Percentiles rank a stretch among this genome's conserved stretches.
Conservation (phyloP, 805 yeast species). For the Cyberlindnera suaveolens region DNA sequence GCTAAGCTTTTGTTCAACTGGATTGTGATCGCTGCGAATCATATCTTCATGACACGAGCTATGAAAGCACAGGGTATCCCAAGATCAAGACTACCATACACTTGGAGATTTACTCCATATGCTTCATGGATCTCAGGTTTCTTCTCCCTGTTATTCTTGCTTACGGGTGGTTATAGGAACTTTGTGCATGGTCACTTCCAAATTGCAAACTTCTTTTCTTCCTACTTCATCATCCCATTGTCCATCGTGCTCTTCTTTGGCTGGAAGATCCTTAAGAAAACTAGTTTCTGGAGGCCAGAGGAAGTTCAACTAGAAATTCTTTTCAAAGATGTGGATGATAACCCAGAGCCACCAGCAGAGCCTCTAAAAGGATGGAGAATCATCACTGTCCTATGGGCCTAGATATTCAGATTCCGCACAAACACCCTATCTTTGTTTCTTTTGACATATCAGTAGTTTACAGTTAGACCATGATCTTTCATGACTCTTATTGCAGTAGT, state of each 20-base stretch:
- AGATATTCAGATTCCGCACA: not conserved
- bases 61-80: constrained; percentile 31
- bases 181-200: constrained; percentile 27
- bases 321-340: constrained; percentile 25
- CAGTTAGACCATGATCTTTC: too few relatives aligned
- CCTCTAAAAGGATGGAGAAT: constrained; percentile 13
- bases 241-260: constrained; percentile 22
- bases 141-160: constrained; percentile 21
- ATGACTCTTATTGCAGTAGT: too few relatives aligned
- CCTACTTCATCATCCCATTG: constrained; percentile 22
- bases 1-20: constrained; percentile 26
- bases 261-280: constrained; percentile 29
- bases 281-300: constrained; percentile 26
- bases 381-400: constrained; percentile 13
- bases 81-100: constrained; percentile 13
- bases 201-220: constrained; percentile 7
- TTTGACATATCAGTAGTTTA: not conserved
- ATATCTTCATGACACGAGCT: constrained; percentile 27
- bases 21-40: constrained; percentile 27
- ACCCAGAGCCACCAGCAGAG: constrained; percentile 23
- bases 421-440: not conserved
- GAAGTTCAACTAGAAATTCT: constrained; percentile 34
- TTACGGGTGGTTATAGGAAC: constrained; percentile 30
- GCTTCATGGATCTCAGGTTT: constrained; percentile 29
- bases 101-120: constrained; percentile 8